Conservation (phyloP, 176 grass and related monocot species). For the Juncus inflexus region DNA sequence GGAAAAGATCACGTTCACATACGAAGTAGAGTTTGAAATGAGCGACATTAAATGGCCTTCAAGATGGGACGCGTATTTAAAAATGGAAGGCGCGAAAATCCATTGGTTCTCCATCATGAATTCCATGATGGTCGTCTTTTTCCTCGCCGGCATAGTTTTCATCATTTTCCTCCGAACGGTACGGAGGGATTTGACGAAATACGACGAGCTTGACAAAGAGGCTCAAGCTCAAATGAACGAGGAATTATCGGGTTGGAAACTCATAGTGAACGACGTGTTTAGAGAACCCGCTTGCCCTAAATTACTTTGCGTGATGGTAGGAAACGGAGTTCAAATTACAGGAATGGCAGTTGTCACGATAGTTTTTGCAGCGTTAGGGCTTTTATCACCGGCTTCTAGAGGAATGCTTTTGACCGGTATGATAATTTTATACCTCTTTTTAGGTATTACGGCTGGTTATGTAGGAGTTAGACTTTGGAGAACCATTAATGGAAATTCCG, state of each 20-base stretch:
- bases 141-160: conserved; percentile 79
- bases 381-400: conserved; percentile 71
- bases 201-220: conserved; percentile 86
- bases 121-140: conserved; percentile 81
- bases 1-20: conserved; percentile 64
- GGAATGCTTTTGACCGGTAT: conserved; percentile 90
- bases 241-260: conserved; percentile 84
- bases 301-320: conserved; percentile 65
- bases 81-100: conserved; percentile 73
- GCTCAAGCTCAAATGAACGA: conserved; percentile 79
- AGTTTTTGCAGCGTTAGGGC: conserved; percentile 66
- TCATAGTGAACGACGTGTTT: conserved; percentile 75
- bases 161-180: conserved; percentile 78
- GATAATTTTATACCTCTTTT: conserved; percentile 78
- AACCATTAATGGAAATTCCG: conserved; percentile 61
- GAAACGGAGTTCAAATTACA: conserved; percentile 71
- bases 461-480: conserved; percentile 70
- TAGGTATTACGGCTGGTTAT: conserved; percentile 73
- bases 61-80: conserved; percentile 71
- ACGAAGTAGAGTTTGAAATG: conserved; percentile 67
- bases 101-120: conserved; percentile 93
- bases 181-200: conserved; percentile 66
- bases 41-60: conserved; percentile 76
- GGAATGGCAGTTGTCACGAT: conserved; percentile 83
- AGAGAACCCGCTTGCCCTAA: conserved; percentile 65